Base-by-base conservation (phyloP, 495 filamentous ascomycete species). In the Penicillium diatomitis region DNA sequence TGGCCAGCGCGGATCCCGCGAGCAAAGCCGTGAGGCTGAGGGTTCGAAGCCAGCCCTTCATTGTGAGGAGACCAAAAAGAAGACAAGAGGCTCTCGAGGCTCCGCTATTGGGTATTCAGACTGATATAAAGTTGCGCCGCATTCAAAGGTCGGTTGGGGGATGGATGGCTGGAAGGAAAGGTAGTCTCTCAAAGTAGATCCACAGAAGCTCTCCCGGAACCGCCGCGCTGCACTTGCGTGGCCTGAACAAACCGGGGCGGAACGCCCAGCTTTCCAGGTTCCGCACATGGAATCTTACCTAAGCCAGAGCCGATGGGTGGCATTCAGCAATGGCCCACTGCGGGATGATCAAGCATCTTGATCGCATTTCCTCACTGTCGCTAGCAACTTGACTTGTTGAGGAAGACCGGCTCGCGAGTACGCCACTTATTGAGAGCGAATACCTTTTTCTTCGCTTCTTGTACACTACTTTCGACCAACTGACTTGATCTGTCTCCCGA, bases 21-120 rank as follows among this genome's bases (percentile, higher is more conserved):
- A 75, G 48, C 34, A 75, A 51, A 56, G 72, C 78, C 63, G 77
- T 63, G 35, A 75, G 56, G 48, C 75, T 63, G 32, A 76, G 60
- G 34, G 70, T 66, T 57, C 68, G 65, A 54, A 75, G 62, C 74
- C 70, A 76, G 64, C 70, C 72, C 64, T 74, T 80, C 77, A 76
- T 81, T 50, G 49, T 72, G 61, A 55, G 46, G 44, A 20, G 20
- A 20, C 2, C 20, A 20, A 20, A 20, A 20, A 20, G 41, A 32
- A 45, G 40, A 42, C n/a, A 61, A 60, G 61, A 56, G 61, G 58
- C 57, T 62, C 46, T 39, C 50, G 43, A 54, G 52, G 61, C 65
- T 61, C 62, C 60, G 54, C 48, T 37, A 32, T 63, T 57, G 43
- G 48, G 46, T 35, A 52, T 38, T 27, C 48, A 48, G 31, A 38